These are phyloP conservation scores for Climacium dendroides DNA, from an alignment of 225 moss, liverwort and hornwort species.

Conservation along the genomic window DNA sequence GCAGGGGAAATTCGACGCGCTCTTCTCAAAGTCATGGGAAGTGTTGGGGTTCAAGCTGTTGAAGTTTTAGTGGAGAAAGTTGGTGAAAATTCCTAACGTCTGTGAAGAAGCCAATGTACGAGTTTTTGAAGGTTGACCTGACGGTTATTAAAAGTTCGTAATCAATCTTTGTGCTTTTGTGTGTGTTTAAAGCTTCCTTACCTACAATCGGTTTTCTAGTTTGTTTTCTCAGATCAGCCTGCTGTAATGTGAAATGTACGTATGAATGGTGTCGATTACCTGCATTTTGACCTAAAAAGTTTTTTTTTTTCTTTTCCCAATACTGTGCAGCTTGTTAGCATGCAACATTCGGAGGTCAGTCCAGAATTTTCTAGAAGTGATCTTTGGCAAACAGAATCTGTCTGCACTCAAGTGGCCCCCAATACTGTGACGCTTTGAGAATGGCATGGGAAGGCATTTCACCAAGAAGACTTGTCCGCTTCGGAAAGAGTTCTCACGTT, in stretches of 20 bases:
- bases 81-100: slow-evolving; percentile 26
- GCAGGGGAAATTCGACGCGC: slow-evolving; percentile 66
- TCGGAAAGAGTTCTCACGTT: not conserved
- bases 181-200: not conserved
- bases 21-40: slow-evolving; percentile 58
- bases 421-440: not conserved
- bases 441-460: not conserved
- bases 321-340: not conserved
- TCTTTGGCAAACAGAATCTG: not conserved
- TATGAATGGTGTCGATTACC: not conserved
- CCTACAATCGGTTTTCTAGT: not conserved
- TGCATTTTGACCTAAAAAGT: not conserved
- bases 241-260: not conserved
- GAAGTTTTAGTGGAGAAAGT: slow-evolving; percentile 30
- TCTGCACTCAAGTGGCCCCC: not conserved
- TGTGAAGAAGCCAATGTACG: not conserved
- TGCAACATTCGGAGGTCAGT: not conserved
- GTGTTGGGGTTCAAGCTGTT: slow-evolving; percentile 18
- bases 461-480: not conserved
- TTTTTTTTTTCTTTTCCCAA: not conserved
- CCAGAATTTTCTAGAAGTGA: not conserved
- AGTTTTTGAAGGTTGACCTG: not conserved
- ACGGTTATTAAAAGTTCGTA: not conserved
- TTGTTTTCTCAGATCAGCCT: not conserved
- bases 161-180: not conserved